Conservation (phyloP, 345 rosid genomes). For the Rhodamnia rubescens region DNA sequence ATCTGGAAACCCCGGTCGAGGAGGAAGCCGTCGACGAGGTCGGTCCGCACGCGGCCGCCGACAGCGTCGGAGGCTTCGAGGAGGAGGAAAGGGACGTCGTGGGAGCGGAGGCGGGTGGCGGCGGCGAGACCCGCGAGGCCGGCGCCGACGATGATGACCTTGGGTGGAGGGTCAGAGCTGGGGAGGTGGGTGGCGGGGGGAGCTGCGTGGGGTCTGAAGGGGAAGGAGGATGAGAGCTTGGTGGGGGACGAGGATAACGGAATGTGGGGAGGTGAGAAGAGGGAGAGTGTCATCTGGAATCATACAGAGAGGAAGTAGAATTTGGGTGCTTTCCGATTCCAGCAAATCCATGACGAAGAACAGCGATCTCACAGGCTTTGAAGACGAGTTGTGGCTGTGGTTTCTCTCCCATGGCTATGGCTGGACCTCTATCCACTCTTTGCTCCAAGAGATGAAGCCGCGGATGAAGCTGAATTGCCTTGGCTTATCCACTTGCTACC, state of each 20-base stretch:
- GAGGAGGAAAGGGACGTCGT: constrained; percentile 50
- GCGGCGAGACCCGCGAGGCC: constrained; percentile 94
- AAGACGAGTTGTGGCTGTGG: neutral
- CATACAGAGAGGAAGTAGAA: neutral
- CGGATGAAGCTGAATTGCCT: neutral
- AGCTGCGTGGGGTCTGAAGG: neutral
- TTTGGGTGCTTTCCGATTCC: neutral
- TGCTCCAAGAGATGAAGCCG: no score
- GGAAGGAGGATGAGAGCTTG: neutral
- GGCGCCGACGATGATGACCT: constrained; percentile 63
- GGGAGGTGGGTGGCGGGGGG: constrained; percentile 7
- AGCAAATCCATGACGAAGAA: neutral
- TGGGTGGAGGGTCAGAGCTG: constrained; percentile 13
- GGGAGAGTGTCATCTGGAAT: neutral
- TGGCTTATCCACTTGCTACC: neutral
- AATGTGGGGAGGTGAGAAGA: neutral
- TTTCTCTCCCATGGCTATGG: neutral
- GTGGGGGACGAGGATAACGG: neutral
- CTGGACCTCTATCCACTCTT: no score
- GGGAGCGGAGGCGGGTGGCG: constrained; percentile 51
- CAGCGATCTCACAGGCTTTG: neutral
- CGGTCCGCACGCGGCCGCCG: constrained; percentile 91
- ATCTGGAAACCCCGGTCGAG: constrained; percentile 96
- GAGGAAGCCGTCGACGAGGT: constrained; percentile 62
- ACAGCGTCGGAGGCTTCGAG: constrained; percentile 76